Base-by-base conservation (phyloP, 2,329 filamentous ascomycete genomes). In the Coniochaeta sp. region DNA sequence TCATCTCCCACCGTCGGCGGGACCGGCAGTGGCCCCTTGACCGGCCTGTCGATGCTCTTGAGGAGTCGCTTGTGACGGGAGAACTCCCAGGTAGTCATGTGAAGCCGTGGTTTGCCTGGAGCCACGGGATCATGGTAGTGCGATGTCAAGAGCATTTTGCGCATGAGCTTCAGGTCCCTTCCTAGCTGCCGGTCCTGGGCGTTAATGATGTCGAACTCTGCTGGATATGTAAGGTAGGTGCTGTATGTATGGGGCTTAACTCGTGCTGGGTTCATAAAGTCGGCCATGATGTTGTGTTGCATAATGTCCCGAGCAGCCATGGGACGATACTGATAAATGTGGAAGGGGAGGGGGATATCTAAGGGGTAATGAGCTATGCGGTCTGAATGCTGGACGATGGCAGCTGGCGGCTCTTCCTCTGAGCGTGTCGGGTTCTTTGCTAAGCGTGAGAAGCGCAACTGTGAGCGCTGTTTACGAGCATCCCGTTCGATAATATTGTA, bases 321-420 rank as follows among this genome's bases (percentile, higher is more conserved):
- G 4, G 60, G 58, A 28, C 58, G 64, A 52, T 68, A 66, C 7
- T 63, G 60, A 50, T 69, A 70, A 14, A 60, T 58, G 24, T 55
- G 51, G 53, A 67, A 67, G 32, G 64, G 62, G 28, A 66, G 58
- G 26, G 63, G 53, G n/a, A 62, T 58, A 52, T 68, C 63, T 5
- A 70, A 53, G 18, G 67, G 67, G 48, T 68, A 70, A 55, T 69
- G 63, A 1, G 42, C 42, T 18, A 46, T 10, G 13, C 22, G 22
- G 20, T 46, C 26, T 14, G 42, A 13, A 10, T 46, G 16, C 13
- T 68, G 22, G 51, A 63, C 65, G 53, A 18, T 55, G 57, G 1
- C 59, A 58, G 53, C 22, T 6, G 33, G 9, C 33, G 18, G 5
- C 2, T 22, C 33, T 20, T 16, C 12, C 9, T 18, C 16, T 20